Evolutionary conservation across 2,329 filamentous ascomycete genomes (phyloP).

Genomic region (Calonectria pseudoturangicola): DNA sequence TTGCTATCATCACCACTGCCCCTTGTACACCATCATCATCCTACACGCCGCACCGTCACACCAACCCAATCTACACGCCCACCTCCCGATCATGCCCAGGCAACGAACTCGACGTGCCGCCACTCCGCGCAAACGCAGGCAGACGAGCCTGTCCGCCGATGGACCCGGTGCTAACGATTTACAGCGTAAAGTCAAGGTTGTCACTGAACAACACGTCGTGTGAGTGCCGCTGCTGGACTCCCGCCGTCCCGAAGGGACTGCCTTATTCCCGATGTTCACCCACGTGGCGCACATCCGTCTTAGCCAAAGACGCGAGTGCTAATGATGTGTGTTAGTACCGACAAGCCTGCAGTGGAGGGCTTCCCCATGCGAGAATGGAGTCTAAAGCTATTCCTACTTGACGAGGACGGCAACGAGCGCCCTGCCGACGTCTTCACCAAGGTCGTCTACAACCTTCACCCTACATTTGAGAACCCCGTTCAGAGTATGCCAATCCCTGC

Average conservation of each 20-base stretch:
- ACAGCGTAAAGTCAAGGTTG: slow-evolving; percentile 92
- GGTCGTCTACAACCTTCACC: slow-evolving; percentile 93
- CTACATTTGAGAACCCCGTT: slow-evolving; percentile 89
- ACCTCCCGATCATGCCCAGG: slow-evolving; percentile 40
- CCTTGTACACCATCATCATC: slow-evolving; percentile 30
- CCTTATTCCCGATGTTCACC: slow-evolving; percentile 6
- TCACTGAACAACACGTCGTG: slow-evolving; percentile 94
- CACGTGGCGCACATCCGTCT: slow-evolving; percentile 22
- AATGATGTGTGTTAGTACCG: slow-evolving; percentile 68
- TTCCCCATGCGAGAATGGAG: slow-evolving; percentile 96
- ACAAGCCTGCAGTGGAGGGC: slow-evolving; percentile 87
- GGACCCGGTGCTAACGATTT: slow-evolving; percentile 59
- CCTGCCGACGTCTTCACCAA: slow-evolving; percentile 92
- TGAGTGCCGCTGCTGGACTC: slow-evolving; percentile 68
- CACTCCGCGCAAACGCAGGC: slow-evolving; percentile 43
- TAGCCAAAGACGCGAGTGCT: neutral
- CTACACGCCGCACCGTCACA: slow-evolving; percentile 15
- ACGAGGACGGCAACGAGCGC: slow-evolving; percentile 89
- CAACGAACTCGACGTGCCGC: slow-evolving; percentile 42
- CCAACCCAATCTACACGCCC: slow-evolving; percentile 4
- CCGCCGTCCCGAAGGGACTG: slow-evolving; percentile 23
- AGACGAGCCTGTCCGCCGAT: slow-evolving; percentile 19
- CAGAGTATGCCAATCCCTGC: slow-evolving; percentile 80
- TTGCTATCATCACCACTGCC: slow-evolving; percentile 30
- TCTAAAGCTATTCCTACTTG: slow-evolving; percentile 88